These are phyloP conservation scores for Niveomyces coronatus DNA, from an alignment of 2,329 filamentous ascomycete species.

Conservation along the genomic window DNA sequence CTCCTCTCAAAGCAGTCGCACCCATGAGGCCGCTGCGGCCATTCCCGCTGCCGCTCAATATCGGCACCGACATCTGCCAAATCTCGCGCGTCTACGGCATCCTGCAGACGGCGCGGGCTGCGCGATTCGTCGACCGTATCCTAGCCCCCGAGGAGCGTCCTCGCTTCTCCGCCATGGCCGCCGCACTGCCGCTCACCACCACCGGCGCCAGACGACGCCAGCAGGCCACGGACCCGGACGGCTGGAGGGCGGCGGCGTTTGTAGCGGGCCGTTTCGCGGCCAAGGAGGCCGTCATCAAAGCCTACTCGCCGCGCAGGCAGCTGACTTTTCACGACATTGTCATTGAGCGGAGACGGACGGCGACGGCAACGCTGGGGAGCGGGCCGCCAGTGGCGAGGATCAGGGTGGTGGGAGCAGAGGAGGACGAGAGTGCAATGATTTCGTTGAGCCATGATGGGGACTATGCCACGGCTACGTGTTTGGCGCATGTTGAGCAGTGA, in stretches of 20 bases:
- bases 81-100: conserved; percentile 54
- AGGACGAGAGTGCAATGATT: conserved; percentile 49
- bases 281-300: conserved; percentile 68
- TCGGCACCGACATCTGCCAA: conserved; percentile 73
- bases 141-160: conserved; percentile 31
- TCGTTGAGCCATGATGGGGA: conserved; percentile 84
- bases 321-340: conserved; percentile 53
- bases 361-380: conserved; percentile 20
- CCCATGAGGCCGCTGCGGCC: conserved; percentile 24
- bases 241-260: conserved; percentile 30
- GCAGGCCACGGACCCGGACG: conserved; percentile 13
- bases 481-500: too few relatives aligned
- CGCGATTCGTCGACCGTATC: conserved; percentile 37
- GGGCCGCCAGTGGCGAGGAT: conserved; percentile 37
- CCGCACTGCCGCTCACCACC: conserved; percentile 8
- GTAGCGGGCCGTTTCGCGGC: conserved; percentile 52
- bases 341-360: conserved; percentile 26
- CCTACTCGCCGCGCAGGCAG: conserved; percentile 46
- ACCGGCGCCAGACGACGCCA: neutral
- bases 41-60: conserved; percentile 55
- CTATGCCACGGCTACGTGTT: conserved; percentile 63
- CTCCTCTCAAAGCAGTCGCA: too few relatives aligned
- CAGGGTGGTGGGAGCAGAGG: conserved; percentile 18
- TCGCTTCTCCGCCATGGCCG: neutral
- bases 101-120: conserved; percentile 32